Base-by-base conservation (phyloP, 345 rosid genomes). In the Isatis tinctoria region DNA sequence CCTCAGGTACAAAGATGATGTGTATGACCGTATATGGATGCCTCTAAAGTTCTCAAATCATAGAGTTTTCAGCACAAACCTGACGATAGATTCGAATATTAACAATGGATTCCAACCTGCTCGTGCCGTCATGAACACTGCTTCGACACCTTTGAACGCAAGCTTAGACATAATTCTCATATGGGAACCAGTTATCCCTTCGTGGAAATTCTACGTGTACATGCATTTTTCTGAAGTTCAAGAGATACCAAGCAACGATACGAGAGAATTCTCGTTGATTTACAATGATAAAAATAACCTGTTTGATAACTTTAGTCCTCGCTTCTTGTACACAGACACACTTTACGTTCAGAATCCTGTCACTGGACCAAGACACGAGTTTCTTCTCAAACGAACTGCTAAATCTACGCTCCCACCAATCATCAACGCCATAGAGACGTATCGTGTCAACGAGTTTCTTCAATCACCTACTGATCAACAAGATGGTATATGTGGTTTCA, bases 141-240 rank as follows among this genome's bases (percentile, higher is more conserved):
- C 84, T 3, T 35, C 59, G 2, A 13, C 54, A 6, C 82, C 72
- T 0, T 6, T 12, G 14, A 64, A 81, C 13, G 17, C 39, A 16
- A 73, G 79, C 33, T 3, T 1, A 4, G 32, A 60, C 17, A 8
- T 74, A 6, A 4, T 0, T 35, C 18, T 79, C 2, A 1, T 6
- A 0, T 20, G 52, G 27, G 22, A 13, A 6, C 45, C 39, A 3
- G 3, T 1, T 0, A 1, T 47, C 14, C 39, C 69, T 7, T 10
- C 3, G 1, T 11, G 11, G 32, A 54, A 67, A 27, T 58, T 51
- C 18, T 79, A 77, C 30, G 47, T 72, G 7, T 81, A 64, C 32
- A 45, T 84, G 75, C 86, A 85, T 45, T 85, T 81, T 3, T 76
- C 85, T 10, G 86, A 83, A 66, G 60, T 85, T 22, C 6, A 6